Conservation (phyloP, 768 basidiomycete genomes). For the Sistotremastrum niveocremeum region DNA sequence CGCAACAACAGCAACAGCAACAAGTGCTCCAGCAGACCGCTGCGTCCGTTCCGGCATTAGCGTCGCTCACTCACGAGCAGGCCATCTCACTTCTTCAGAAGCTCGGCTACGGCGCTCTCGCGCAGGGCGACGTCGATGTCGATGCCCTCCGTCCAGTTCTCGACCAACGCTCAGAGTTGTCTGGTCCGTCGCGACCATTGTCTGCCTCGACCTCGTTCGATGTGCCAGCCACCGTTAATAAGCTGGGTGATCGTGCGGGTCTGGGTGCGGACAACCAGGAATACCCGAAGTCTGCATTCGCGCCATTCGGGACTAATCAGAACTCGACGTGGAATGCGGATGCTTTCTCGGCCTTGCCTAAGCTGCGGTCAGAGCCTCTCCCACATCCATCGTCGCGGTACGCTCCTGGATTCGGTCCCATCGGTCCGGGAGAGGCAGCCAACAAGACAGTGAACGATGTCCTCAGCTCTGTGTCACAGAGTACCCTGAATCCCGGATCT, state of each 20-base stretch:
- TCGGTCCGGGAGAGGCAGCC: conserved; percentile 15
- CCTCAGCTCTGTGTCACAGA: too few relatives aligned
- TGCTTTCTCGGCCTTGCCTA: conserved; percentile 16
- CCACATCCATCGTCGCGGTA: conserved; percentile 38
- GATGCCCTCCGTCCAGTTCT: conserved; percentile 11
- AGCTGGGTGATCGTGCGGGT: not conserved
- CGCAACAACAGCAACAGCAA: conserved; percentile 20
- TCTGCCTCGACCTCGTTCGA: conserved; percentile 8
- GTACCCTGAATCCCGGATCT: conserved; percentile 6
- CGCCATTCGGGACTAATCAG: not conserved
- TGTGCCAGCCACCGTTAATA: conserved; percentile 3
- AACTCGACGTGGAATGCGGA: conserved; percentile 24
- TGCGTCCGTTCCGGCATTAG: conserved; percentile 10
- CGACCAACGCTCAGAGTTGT: conserved; percentile 8
- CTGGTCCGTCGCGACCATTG: conserved; percentile 9
- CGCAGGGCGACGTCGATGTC: too few relatives aligned
- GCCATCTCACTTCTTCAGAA: conserved; percentile 49
- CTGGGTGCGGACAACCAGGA: not conserved
- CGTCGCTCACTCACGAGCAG: conserved; percentile 44
- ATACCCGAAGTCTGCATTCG: not conserved
- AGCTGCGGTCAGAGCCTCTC: conserved; percentile 22
- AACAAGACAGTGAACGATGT: conserved; percentile 22
- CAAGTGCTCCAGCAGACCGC: conserved; percentile 15
- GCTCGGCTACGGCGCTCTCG: conserved; percentile 18
- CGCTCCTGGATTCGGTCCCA: conserved; percentile 33